Conservation (phyloP, 2,329 filamentous ascomycete genomes). For the Phialocephala subalpina region DNA sequence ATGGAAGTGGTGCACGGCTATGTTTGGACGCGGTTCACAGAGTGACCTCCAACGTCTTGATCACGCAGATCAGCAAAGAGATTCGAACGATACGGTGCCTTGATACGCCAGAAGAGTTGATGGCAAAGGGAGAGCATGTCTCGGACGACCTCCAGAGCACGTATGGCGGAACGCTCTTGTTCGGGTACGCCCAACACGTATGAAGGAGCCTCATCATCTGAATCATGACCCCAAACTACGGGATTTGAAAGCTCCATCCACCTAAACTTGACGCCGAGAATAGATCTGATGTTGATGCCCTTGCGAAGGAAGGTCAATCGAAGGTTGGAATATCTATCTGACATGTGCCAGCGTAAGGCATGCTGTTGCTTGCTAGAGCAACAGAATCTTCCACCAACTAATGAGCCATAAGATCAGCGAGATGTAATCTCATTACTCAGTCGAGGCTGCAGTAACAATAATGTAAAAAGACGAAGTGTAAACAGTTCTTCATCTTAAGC, state of each 20-base stretch:
- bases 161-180: neutral
- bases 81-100: neutral
- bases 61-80: neutral
- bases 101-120: neutral
- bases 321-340: neutral
- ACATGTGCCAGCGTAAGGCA: too few species aligned
- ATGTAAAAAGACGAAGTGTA: neutral
- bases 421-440: neutral
- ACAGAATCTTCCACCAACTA: neutral
- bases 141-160: neutral
- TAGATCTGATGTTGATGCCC: neutral
- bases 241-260: neutral
- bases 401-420: neutral
- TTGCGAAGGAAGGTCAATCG: neutral
- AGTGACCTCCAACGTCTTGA: neutral
- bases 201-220: neutral
- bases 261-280: too few species aligned
- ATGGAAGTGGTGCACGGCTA: neutral
- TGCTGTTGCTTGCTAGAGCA: too few species aligned
- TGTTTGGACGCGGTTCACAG: neutral
- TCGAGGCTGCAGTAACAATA: neutral
- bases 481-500: neutral
- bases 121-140: neutral
- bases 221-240: neutral
- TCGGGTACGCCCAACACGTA: neutral